Evolutionary conservation across 2,329 filamentous ascomycete genomes (phyloP), one percentile per base, ranked within the genome.

Genomic region (Colletotrichum sp.): DNA sequence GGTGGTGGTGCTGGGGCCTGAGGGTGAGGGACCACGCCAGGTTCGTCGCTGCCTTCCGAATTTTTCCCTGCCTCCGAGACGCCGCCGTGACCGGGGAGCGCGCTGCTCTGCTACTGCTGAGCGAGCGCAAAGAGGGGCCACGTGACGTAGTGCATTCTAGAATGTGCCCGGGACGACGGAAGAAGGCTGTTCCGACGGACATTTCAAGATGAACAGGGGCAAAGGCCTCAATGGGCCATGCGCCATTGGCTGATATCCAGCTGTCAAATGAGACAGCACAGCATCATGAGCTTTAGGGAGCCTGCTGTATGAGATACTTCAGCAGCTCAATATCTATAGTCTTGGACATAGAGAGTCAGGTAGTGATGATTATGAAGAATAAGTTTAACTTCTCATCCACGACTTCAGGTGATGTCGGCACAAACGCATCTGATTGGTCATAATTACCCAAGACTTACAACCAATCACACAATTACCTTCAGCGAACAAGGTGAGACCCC

Each of bases 61-160:
- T 69, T 77, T 77, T 77, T 77, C 65, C 76, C 66, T 69, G 64
- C 24, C 24, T 16, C 68, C 75, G 75, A 73, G 52, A 34, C 57
- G 65, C 70, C 74, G 64, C 64, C 44, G 44, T 52, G 71, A 74
- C 74, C 60, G 64, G 74, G 44, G 69, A 16, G 24, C 59, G 26
- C 15, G 39, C 26, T 44, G 30, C n/a, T 44, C 8, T 3, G 8
- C 44, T 49, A 2, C 39, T n/a, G 39, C 39, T 49, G 36, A 39
- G 36, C 36, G 7, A 39, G 32, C n/a, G 16, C 30, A 69, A 44
- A 12, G 44, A 39, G 18, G 26, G 13, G 13, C 24, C 72, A 76
- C 73, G 73, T 76, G 73, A 76, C 39, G 55, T 49, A 21, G 16
- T 21, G 21, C 34, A 24, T 72, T 72, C 39, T 64, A 59, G 69